Evolutionary conservation across 31 red algal genomes (phyloP).

Genomic region (Pterothamnion heteromorphum): DNA sequence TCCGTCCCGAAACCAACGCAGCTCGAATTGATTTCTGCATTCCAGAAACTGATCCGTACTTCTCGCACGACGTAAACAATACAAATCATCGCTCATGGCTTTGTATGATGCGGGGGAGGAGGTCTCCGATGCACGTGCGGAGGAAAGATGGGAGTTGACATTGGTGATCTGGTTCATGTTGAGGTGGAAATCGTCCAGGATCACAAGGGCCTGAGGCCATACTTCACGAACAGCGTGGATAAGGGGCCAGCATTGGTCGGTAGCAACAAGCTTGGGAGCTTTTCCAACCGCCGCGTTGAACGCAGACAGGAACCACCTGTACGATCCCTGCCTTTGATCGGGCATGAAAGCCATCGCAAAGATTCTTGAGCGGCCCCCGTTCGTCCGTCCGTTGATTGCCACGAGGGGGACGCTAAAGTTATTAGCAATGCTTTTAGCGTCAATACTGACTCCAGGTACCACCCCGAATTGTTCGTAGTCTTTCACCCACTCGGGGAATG

Average conservation of each 20-base stretch:
- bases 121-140: too few relatives aligned
- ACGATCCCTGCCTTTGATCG: not conserved
- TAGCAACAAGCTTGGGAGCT: not conserved
- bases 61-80: not conserved
- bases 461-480: slow-evolving; percentile 11
- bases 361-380: not conserved
- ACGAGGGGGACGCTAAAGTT: not conserved
- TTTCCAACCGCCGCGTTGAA: not conserved
- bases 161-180: not conserved
- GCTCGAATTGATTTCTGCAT: not conserved
- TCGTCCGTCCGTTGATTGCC: not conserved
- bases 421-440: too few relatives aligned
- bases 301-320: not conserved
- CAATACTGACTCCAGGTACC: too few relatives aligned
- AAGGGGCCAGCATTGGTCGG: not conserved
- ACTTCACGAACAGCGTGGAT: not conserved
- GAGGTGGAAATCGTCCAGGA: slow-evolving; percentile 15
- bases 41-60: not conserved
- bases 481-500: not conserved
- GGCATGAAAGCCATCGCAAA: not conserved
- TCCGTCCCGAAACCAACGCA: not conserved
- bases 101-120: too few relatives aligned
- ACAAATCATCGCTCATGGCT: not conserved
- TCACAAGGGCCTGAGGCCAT: not conserved
- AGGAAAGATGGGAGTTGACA: not conserved